These are phyloP conservation scores for Cladosporium velox DNA, from an alignment of 2,329 filamentous ascomycete species.

Conservation along the genomic window DNA sequence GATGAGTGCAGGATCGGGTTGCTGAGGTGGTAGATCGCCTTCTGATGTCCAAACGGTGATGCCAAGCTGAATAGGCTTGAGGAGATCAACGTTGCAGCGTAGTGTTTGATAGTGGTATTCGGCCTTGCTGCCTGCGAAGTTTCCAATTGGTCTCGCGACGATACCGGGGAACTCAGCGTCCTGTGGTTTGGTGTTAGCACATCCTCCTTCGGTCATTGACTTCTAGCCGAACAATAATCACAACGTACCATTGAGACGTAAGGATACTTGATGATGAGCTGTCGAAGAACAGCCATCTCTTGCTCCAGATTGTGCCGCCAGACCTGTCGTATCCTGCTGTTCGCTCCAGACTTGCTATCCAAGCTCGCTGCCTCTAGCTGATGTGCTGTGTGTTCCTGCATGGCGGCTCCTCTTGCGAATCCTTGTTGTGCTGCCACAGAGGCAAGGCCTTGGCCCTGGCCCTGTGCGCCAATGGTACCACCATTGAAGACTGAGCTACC, in stretches of 20 bases:
- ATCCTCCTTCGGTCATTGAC: background rate
- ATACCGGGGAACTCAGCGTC: slow-evolving; percentile 99
- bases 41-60: slow-evolving; percentile 91
- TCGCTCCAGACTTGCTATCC: slow-evolving; percentile 60
- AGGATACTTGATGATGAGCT: slow-evolving; percentile 84
- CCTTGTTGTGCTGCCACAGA: slow-evolving; percentile 87
- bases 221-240: slow-evolving; percentile 50
- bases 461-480: slow-evolving; percentile 30
- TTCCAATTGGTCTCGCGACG: slow-evolving; percentile 90
- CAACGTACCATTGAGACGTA: slow-evolving; percentile 94
- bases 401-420: slow-evolving; percentile 71
- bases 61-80: slow-evolving; percentile 96
- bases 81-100: slow-evolving; percentile 92
- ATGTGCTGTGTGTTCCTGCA: slow-evolving; percentile 50
- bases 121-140: slow-evolving; percentile 83
- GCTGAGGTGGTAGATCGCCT: slow-evolving; percentile 79
- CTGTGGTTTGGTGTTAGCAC: slow-evolving; percentile 50
- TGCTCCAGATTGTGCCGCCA: slow-evolving; percentile 91
- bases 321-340: slow-evolving; percentile 88
- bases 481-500: slow-evolving; percentile 34
- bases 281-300: slow-evolving; percentile 82
- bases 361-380: slow-evolving; percentile 42
- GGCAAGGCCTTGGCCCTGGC: slow-evolving; percentile 66
- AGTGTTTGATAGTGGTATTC: slow-evolving; percentile 99
- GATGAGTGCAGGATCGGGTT: slow-evolving; percentile 54